Conservation (phyloP, 2,329 filamentous ascomycete species). For the Cercospora canescens region DNA sequence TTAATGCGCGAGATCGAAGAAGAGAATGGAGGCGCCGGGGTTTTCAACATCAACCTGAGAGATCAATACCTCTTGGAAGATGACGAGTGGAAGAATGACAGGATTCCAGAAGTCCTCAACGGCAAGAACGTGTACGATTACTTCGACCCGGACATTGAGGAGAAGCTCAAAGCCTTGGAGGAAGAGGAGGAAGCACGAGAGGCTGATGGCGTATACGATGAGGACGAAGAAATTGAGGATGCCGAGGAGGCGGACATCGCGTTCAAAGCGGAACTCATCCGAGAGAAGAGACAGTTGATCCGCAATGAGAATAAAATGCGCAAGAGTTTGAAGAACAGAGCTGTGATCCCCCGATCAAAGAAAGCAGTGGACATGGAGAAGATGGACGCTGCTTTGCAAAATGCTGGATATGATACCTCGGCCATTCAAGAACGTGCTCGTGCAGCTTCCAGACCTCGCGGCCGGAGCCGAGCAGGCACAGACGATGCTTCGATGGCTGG, state of each 20-base stretch:
- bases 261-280: slow-evolving; percentile 91
- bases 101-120: slow-evolving; percentile 89
- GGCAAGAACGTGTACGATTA: slow-evolving; percentile 98
- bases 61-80: slow-evolving; percentile 84
- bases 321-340: slow-evolving; percentile 96
- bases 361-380: slow-evolving; percentile 80
- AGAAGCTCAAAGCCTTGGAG: slow-evolving; percentile 86
- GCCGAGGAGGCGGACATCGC: slow-evolving; percentile 84
- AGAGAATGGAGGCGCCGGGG: slow-evolving; percentile 90
- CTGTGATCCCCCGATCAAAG: slow-evolving; percentile 81
- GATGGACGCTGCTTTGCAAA: slow-evolving; percentile 82
- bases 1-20: slow-evolving; percentile 86
- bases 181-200: slow-evolving; percentile 94
- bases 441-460: slow-evolving; percentile 65
- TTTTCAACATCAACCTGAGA: slow-evolving; percentile 91
- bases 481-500: slow-evolving; percentile 34
- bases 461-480: slow-evolving; percentile 64
- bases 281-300: slow-evolving; percentile 90
- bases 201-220: slow-evolving; percentile 90
- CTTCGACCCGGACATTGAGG: slow-evolving; percentile 93
- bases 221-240: slow-evolving; percentile 74
- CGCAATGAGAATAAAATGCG: slow-evolving; percentile 93
- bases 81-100: slow-evolving; percentile 93
- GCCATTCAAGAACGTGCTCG: slow-evolving; percentile 73
- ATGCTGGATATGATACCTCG: slow-evolving; percentile 80